Percentiles rank a stretch among this genome's conserved stretches.
phyloP scores from a whole-genome alignment of 176 grass and related monocot genomes.

The Rhynchospora pubera region DNA sequence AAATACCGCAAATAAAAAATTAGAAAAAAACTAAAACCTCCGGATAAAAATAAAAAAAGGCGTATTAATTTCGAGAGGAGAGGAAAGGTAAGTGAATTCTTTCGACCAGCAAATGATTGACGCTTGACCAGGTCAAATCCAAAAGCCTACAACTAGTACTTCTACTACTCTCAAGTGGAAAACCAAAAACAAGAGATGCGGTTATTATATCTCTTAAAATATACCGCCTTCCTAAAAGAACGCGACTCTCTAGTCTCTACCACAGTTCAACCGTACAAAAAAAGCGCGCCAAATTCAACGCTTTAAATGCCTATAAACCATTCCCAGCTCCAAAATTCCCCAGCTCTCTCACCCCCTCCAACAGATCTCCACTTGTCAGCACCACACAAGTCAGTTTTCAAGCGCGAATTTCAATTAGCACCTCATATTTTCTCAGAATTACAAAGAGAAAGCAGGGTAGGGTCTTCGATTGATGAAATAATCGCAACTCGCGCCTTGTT shows the following conservation, averaged over 20 bases:
- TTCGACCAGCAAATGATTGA: conserved; percentile 59
- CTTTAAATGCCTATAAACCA: conserved; percentile 20
- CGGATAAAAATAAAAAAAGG: conserved; percentile 30
- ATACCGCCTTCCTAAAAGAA: conserved; percentile 23
- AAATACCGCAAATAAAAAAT: conserved; percentile 29
- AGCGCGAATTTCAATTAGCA: neutral
- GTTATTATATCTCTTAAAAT: conserved; percentile 25
- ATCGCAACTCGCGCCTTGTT: neutral
- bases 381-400: neutral
- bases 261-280: conserved; percentile 25
- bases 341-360: neutral
- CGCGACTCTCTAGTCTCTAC: conserved; percentile 11
- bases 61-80: conserved; percentile 31
- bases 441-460: neutral
- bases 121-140: conserved; percentile 23
- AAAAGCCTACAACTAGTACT: conserved; percentile 9
- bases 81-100: conserved; percentile 14
- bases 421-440: neutral
- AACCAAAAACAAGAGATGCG: conserved; percentile 19
- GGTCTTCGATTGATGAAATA: neutral
- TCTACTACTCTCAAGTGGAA: conserved; percentile 12
- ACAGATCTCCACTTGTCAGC: conserved; percentile 11
- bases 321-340: neutral
- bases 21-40: conserved; percentile 3
- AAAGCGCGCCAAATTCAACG: conserved; percentile 23